Percentiles rank a stretch among this genome's conserved stretches.
These are phyloP conservation scores for Silene vulgaris DNA, from an alignment of 179 eudicot genomes.

Conservation along the genomic window DNA sequence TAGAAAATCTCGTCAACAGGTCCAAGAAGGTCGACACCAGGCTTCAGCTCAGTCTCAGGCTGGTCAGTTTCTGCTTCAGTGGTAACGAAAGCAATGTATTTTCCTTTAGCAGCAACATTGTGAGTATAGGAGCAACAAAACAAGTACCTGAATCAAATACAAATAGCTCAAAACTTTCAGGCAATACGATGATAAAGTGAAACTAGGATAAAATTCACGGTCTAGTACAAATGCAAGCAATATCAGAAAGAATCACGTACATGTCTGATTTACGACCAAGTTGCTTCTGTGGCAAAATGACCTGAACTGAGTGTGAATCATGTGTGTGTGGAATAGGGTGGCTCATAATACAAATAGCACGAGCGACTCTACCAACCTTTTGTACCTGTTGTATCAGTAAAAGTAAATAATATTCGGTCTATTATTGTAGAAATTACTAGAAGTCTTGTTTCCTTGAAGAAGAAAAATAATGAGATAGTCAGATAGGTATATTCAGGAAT, in stretches of 20 bases:
- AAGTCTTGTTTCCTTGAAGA: background rate
- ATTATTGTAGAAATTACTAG: background rate
- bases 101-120: conserved; percentile 82
- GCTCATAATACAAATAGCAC: conserved; percentile 75
- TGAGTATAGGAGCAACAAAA: conserved; percentile 89
- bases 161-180: background rate
- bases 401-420: background rate
- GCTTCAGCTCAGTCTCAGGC: conserved; percentile 69
- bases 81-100: conserved; percentile 75
- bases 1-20: conserved; percentile 79
- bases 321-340: conserved; percentile 72
- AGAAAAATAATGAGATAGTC: background rate
- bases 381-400: conserved; percentile 34
- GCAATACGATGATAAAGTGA: background rate
- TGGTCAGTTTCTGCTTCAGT: conserved; percentile 86
- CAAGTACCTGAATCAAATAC: conserved; percentile 52
- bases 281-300: conserved; percentile 72
- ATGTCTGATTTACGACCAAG: conserved; percentile 77
- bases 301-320: conserved; percentile 68
- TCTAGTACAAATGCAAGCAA: background rate
- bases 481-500: background rate
- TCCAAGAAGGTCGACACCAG: conserved; percentile 81
- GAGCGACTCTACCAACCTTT: conserved; percentile 65
- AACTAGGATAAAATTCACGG: background rate
- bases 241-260: conserved; percentile 30